Evolutionary conservation across 148 eudicot species (phyloP).

Genomic region (Rhododendron williamsianum): DNA sequence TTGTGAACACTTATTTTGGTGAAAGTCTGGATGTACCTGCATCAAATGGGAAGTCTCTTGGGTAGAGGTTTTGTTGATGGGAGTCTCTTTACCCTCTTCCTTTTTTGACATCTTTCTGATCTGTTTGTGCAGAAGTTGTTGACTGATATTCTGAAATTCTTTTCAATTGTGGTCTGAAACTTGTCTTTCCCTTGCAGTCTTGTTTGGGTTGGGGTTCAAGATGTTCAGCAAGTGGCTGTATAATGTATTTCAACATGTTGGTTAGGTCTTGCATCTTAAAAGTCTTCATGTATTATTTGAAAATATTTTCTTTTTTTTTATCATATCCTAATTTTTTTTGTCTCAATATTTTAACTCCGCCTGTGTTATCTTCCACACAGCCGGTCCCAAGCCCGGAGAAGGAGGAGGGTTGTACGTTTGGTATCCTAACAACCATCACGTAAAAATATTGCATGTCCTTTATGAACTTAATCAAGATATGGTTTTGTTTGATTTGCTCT

Average conservation of each 20-base stretch:
- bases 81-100: neutral
- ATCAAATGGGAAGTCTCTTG: neutral
- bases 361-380: neutral
- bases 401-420: neutral
- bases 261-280: neutral
- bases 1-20: neutral
- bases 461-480: neutral
- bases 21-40: neutral
- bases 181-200: neutral
- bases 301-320: neutral
- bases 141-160: neutral
- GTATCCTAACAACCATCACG: neutral
- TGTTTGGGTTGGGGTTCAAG: neutral
- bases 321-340: neutral
- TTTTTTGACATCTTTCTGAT: neutral
- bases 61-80: neutral
- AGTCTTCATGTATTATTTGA: neutral
- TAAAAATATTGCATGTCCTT: neutral
- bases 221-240: neutral
- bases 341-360: neutral
- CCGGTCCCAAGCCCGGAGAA: constrained; percentile 4
- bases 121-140: neutral
- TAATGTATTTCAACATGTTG: neutral
- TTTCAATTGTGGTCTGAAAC: neutral
- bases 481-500: neutral